Base-by-base conservation (phyloP, 805 yeast species). In the Saturnispora bothae region DNA sequence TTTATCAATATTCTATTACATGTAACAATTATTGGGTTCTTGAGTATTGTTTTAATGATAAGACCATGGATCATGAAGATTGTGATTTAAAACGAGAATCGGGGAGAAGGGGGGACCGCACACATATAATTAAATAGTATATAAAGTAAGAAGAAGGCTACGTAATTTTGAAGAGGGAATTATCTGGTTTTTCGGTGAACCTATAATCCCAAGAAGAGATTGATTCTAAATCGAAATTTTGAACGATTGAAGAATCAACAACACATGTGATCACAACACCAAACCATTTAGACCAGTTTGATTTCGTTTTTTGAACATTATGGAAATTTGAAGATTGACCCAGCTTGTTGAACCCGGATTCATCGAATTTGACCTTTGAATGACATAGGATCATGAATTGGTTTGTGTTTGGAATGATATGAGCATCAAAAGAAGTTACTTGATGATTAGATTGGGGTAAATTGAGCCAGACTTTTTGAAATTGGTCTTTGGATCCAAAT, bases 301-400 rank as follows among this genome's bases (percentile, higher is more conserved):
- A 65, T n/a, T 26, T 26, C 12, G 12, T 26, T 51, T 81, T 66
- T n/a, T 53, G 48, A 4, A 55, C 41, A 42, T 48, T 47, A 19
- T 68, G 52, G 41, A 78, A 54, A 33, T 76, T 76, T 0, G 85
- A 71, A 16, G 73, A 66, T 39, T 77, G 81, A 2, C 86, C 86
- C 20, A 71, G 49, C 51, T 76, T 70, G 43, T 76, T 78, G 43
- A 63, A 68, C 0, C 92, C 92, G 38, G 78, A 69, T 50, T 83
- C 92, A 55, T 83, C 92, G 48, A 81, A 82, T 43, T 77, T 65
- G 10, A 81, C 82, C 53, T 78, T 82, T 13, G 73, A 62, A 36
- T 65, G 63, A 7, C 59, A 56, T 3, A 70, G 63, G n/a, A 71
- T 62, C 13, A 73, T 58, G 34, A 43, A 53, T 34, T 53, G 54